A percentile compares a stretch with the other conserved stretches of the same genome.
Evolutionary conservation across 2,329 filamentous ascomycete species (phyloP).

Genomic region (Metarhizium brunneum): DNA sequence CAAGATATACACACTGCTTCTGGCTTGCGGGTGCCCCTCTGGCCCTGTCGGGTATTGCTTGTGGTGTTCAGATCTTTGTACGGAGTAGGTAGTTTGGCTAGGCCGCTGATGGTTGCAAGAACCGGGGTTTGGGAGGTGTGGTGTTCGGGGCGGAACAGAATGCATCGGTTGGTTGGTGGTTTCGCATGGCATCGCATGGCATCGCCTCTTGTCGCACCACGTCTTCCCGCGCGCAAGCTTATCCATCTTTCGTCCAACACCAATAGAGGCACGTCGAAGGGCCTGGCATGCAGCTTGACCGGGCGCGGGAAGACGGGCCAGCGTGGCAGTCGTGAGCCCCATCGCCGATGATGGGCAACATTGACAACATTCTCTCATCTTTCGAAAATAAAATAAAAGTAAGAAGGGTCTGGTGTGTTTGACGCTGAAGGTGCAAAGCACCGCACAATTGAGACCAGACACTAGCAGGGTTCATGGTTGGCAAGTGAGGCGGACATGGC

Average conservation of each 20-base stretch:
- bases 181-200: neutral
- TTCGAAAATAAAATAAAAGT: neutral
- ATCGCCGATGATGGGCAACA: too few relatives aligned
- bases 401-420: neutral
- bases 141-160: neutral
- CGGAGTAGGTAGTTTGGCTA: too few relatives aligned
- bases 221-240: neutral
- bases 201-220: neutral
- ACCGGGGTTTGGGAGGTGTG: neutral
- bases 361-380: neutral
- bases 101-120: neutral
- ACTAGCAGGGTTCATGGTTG: neutral
- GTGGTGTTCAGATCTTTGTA: neutral
- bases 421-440: neutral
- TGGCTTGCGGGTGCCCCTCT: too few relatives aligned
- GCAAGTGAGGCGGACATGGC: constrained; percentile 1
- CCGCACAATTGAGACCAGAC: neutral
- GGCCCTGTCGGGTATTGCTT: neutral
- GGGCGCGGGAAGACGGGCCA: neutral
- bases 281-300: neutral
- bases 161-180: neutral
- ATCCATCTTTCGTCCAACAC: neutral
- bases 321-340: neutral
- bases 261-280: neutral
- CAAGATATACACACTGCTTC: too few relatives aligned